Percentiles rank a stretch among this genome's conserved stretches.
Conservation (phyloP, 1,284 basidiomycete species). For the Tylopilus sp. region DNA sequence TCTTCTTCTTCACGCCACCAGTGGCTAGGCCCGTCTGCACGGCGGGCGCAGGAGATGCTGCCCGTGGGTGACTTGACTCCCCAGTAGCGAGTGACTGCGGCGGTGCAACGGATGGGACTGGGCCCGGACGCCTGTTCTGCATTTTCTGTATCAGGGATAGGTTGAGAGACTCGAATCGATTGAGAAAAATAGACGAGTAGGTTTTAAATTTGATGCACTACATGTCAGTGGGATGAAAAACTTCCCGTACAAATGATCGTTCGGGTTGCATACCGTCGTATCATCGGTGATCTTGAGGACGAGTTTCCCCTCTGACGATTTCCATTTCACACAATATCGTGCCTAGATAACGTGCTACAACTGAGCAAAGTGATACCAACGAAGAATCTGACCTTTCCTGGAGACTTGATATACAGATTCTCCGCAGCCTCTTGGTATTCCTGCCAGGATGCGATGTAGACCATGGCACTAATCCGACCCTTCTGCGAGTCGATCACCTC, state of each 20-base stretch:
- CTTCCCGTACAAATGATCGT: not conserved
- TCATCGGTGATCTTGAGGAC: conserved; percentile 92
- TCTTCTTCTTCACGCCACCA: conserved; percentile 52
- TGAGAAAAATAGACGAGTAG: conserved; percentile 87
- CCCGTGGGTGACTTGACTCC: conserved; percentile 21
- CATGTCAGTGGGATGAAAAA: not conserved
- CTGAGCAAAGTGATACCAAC: not conserved
- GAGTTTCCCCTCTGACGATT: conserved; percentile 73
- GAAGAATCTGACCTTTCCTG: conserved; percentile 56
- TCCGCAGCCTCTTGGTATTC: conserved; percentile 84
- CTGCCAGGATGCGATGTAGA: conserved; percentile 80
- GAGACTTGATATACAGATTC: conserved; percentile 73
- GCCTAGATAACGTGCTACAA: conserved; percentile 46
- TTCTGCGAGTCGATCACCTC: conserved; percentile 1
- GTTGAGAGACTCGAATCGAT: conserved; percentile 91
- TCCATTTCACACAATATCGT: conserved; percentile 88
- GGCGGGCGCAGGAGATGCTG: conserved; percentile 29
- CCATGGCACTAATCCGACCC: conserved; percentile 37
- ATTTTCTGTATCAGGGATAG: conserved; percentile 78
- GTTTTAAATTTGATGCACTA: conserved; percentile 96
- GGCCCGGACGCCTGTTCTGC: conserved; percentile 54
- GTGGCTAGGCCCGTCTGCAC: conserved; percentile 28
- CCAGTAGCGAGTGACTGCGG: conserved; percentile 10
- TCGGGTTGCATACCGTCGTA: conserved; percentile 59
- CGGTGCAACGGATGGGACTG: conserved; percentile 21